These are phyloP conservation scores for Neurospora sp. DNA, from an alignment of 495 filamentous ascomycete genomes.

Conservation along the genomic window DNA sequence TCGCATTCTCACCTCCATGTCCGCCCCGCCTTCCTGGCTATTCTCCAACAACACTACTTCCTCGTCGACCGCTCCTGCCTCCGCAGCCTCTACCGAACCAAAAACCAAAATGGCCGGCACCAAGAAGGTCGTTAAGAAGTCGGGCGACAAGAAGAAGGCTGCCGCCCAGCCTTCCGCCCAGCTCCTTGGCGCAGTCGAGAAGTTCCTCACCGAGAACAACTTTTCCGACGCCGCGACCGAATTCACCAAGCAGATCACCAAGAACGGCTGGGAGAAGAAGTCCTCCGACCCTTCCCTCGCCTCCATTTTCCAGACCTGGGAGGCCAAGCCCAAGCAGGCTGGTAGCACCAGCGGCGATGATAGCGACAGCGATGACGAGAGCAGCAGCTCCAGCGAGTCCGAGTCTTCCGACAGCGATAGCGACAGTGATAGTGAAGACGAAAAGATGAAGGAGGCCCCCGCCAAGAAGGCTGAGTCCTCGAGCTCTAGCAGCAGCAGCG, in stretches of 20 bases:
- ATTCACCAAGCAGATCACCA: slow-evolving; percentile 47
- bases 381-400: slow-evolving; percentile 4
- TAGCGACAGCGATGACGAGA: slow-evolving; percentile 74
- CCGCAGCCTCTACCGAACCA: not conserved
- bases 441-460: slow-evolving; percentile 44
- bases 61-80: not conserved
- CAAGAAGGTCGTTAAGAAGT: slow-evolving; percentile 20
- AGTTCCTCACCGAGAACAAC: slow-evolving; percentile 56
- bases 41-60: slow-evolving; percentile 32
- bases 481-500: slow-evolving; percentile 33
- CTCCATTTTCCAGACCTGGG: slow-evolving; percentile 37
- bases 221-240: slow-evolving; percentile 48
- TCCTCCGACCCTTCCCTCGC: slow-evolving; percentile 27
- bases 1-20: slow-evolving; percentile 14
- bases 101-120: slow-evolving; percentile 1
- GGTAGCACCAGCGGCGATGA: slow-evolving; percentile 31
- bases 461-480: slow-evolving; percentile 17
- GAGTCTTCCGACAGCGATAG: slow-evolving; percentile 37
- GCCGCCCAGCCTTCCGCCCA: slow-evolving; percentile 38
- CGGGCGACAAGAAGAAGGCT: slow-evolving; percentile 12
- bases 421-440: slow-evolving; percentile 49
- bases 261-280: slow-evolving; percentile 32
- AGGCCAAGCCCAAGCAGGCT: slow-evolving; percentile 24
- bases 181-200: slow-evolving; percentile 54
- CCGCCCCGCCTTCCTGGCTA: slow-evolving; percentile 32